phyloP scores from a whole-genome alignment of 2,329 filamentous ascomycete genomes.

The Aspergillaceae sp. region DNA sequence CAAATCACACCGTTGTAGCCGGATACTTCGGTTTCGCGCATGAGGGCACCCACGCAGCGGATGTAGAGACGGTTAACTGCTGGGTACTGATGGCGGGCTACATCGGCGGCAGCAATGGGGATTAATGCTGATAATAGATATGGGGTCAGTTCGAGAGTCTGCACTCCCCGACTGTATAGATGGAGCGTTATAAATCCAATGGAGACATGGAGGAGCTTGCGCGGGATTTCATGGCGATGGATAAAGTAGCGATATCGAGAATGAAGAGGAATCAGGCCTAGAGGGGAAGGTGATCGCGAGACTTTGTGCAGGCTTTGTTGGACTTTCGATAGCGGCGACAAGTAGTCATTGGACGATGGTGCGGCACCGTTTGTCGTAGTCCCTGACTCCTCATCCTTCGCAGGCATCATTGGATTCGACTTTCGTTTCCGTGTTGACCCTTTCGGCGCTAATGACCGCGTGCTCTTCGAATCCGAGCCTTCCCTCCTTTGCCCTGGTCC shows the following conservation, averaged over 20 bases:
- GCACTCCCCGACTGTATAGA: slow-evolving; percentile 72
- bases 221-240: slow-evolving; percentile 93
- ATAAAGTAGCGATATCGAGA: slow-evolving; percentile 83
- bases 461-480: slow-evolving; percentile 39
- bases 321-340: slow-evolving; percentile 38
- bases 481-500: slow-evolving; percentile 40
- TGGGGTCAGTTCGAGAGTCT: slow-evolving; percentile 70
- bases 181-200: slow-evolving; percentile 90
- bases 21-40: slow-evolving; percentile 91
- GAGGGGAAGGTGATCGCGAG: slow-evolving; percentile 82
- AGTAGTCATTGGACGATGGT: slow-evolving; percentile 29
- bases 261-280: slow-evolving; percentile 92
- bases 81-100: slow-evolving; percentile 72
- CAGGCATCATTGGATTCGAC: slow-evolving; percentile 32
- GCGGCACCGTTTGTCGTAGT: slow-evolving; percentile 24
- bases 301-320: slow-evolving; percentile 68
- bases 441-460: slow-evolving; percentile 2
- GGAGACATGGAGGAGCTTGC: slow-evolving; percentile 86
- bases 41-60: slow-evolving; percentile 71
- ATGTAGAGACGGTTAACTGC: slow-evolving; percentile 84
- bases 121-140: slow-evolving; percentile 72
- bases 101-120: slow-evolving; percentile 73
- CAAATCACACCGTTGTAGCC: slow-evolving; percentile 97
- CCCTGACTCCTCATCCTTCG: slow-evolving; percentile 30
- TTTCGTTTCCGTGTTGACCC: slow-evolving; percentile 43